phyloP scores from a whole-genome alignment of 2,329 filamentous ascomycete species.

The Arthrobotrys sphaeroides region DNA sequence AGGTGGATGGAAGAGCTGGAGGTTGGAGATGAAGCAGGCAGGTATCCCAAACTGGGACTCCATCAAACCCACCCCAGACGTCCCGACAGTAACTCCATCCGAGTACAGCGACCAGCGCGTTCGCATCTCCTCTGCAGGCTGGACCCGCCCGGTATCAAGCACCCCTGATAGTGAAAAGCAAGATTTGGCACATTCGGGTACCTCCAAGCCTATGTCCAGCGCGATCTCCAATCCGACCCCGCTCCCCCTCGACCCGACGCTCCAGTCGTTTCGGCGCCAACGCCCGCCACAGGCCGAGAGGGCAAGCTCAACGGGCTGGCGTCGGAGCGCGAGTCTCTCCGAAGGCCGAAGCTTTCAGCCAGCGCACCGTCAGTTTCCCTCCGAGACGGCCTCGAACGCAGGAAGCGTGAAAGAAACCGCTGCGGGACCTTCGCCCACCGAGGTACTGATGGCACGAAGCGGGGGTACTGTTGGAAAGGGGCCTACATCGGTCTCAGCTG shows the following conservation, averaged over 20 bases:
- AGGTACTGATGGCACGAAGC: too few species aligned
- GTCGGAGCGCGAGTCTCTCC: neutral
- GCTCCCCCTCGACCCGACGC: conserved; percentile 34
- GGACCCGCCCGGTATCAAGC: conserved; percentile 13
- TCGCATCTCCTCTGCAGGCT: conserved; percentile 4
- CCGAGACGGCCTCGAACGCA: neutral
- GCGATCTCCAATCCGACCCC: conserved; percentile 37
- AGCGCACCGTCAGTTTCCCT: neutral
- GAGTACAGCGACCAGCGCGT: neutral
- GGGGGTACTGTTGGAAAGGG: too few species aligned
- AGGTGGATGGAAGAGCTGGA: conserved; percentile 40
- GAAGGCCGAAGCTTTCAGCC: neutral
- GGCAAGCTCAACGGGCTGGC: neutral
- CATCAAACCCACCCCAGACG: conserved; percentile 25
- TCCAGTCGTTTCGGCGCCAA: conserved; percentile 6
- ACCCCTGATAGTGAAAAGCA: neutral
- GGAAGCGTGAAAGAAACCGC: neutral
- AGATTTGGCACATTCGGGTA: neutral
- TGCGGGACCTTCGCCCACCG: neutral
- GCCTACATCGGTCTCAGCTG: too few species aligned
- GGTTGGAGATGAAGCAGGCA: conserved; percentile 40
- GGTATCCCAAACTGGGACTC: conserved; percentile 28
- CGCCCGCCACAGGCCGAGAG: neutral
- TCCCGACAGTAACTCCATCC: neutral
- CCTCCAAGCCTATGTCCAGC: neutral